Base-by-base conservation (phyloP, 1,139 yeast species). In the Komagataea norvegica region DNA sequence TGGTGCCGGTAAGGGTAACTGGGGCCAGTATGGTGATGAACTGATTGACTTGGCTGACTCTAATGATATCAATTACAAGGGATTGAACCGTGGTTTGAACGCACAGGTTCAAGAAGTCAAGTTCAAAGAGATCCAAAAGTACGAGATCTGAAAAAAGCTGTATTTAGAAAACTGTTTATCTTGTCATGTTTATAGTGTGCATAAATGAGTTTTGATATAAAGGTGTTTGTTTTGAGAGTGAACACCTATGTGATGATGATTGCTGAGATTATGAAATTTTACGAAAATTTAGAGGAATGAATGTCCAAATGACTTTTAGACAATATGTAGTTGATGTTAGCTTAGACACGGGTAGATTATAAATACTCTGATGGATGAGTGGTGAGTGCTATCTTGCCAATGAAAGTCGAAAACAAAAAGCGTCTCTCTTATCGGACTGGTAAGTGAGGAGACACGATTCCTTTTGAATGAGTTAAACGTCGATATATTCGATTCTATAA, bases 1-100 rank as follows among this genome's bases (percentile, higher is more conserved):
- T 43, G 96, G 96, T 40, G 86, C 84, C 33, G 96, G 96, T 38
- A 78, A 77, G 54, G 77, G 75, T 45, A 80, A 80, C 52, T 80
- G 88, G 88, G 89, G 89, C 24, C 62, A 66, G 44, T 71, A 77
- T 5, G 87, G 86, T 25, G 87, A 79, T 49, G 88, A 81, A 50
- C 55, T 79, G 42, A 64, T 68, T 37, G 83, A 70, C 41, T 50
- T 70, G 45, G 61, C 68, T 39, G 67, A 64, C 34, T 49, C 55
- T 14, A 70, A 70, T 20, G 71, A 66, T 41, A 56, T 67, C 30
- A 63, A 65, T 62, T 64, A n/a, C 62, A 65, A 10, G 25, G 56
- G 65, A 13, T 59, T 62, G 48, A 60, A 62, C 36, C 55, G 73
- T 40, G 72, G 73, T 5, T 65, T 72, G 10, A 68, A 68, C 43